These are phyloP conservation scores for Aspergillus alliaceus DNA, from an alignment of 2,329 filamentous ascomycete genomes.

Conservation along the genomic window DNA sequence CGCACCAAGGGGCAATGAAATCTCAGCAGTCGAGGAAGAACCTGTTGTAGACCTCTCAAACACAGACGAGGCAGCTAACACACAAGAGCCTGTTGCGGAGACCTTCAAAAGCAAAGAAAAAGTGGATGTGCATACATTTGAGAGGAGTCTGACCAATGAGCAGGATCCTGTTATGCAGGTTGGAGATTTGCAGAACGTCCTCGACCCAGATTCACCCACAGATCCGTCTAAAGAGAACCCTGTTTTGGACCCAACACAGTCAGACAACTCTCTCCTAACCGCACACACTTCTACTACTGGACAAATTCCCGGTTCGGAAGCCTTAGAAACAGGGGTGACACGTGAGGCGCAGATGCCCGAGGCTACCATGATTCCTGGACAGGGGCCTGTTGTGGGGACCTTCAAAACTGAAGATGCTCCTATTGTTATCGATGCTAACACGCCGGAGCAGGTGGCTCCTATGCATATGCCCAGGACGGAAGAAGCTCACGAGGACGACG, in stretches of 20 bases:
- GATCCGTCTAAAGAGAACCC: neutral
- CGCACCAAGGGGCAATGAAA: neutral
- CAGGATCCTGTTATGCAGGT: neutral
- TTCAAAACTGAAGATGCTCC: neutral
- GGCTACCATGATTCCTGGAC: neutral
- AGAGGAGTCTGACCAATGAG: neutral
- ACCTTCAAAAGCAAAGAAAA: neutral
- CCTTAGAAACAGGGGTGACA: neutral
- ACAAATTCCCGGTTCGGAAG: neutral
- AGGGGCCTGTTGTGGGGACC: neutral
- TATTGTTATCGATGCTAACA: neutral
- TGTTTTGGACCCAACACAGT: neutral
- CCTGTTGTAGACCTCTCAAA: neutral
- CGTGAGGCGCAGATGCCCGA: neutral
- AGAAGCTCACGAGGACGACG: neutral
- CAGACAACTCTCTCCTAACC: neutral
- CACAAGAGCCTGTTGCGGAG: neutral
- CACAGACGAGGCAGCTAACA: neutral
- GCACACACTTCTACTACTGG: neutral
- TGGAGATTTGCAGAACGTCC: neutral
- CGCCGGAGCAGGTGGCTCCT: neutral
- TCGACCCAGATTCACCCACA: neutral
- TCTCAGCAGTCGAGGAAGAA: neutral
- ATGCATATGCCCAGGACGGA: neutral
- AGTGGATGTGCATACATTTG: neutral